Percentiles rank a stretch among this genome's conserved stretches.
Evolutionary conservation across 139 green algal species (phyloP).

Genomic region (Tetraselmis striata): DNA sequence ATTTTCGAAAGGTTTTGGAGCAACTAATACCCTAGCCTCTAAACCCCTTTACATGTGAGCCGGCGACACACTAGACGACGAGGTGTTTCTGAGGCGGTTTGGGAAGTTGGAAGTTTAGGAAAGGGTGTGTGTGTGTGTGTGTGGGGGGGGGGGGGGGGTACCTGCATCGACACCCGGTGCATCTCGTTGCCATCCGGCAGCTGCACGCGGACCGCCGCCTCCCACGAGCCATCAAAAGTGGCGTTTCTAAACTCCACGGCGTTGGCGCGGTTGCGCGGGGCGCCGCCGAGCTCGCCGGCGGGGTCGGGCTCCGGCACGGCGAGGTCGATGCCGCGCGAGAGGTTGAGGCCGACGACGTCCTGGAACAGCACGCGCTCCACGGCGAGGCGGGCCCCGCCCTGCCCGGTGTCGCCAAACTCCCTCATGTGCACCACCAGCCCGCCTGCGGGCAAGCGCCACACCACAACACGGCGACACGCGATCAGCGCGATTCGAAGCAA

Average conservation of each 20-base stretch:
- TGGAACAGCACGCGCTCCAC: background rate
- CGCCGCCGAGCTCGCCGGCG: background rate
- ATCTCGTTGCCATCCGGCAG: background rate
- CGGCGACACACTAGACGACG: no score
- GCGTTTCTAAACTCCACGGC: background rate
- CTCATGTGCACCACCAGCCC: background rate
- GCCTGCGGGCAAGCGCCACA: background rate
- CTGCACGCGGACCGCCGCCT: background rate
- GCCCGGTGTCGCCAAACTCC: background rate
- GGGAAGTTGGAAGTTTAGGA: no score
- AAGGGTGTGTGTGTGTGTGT: background rate
- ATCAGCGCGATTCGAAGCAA: no score
- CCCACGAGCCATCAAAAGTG: background rate
- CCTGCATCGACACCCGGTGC: background rate
- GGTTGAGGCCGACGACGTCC: background rate
- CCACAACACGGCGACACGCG: no score
- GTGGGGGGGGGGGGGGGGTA: background rate
- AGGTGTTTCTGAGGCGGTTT: no score
- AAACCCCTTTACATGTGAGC: no score
- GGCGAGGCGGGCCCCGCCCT: background rate
- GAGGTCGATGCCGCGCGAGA: background rate
- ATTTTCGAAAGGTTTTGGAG: no score
- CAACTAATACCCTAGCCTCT: no score
- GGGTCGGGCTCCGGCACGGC: background rate
- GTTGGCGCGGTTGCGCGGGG: background rate